Conservation (phyloP, 192 early-diverging fungal species). For the Entophlyctis luteolus region DNA sequence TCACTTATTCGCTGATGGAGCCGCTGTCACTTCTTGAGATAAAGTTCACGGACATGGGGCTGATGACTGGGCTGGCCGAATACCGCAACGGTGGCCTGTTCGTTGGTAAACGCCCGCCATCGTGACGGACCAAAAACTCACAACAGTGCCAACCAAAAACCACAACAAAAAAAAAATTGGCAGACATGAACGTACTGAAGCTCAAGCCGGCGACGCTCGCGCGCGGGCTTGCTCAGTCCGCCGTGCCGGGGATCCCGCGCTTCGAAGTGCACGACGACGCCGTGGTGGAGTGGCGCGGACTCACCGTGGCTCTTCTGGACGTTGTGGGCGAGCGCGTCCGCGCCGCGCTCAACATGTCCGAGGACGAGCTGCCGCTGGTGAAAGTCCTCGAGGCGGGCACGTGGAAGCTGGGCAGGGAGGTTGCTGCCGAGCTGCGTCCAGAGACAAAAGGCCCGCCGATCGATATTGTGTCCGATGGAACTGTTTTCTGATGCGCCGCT, state of each 20-base stretch:
- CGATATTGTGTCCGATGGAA: conserved; percentile 80
- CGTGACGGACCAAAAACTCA: background rate
- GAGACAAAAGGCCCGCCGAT: conserved; percentile 89
- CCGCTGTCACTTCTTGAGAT: conserved; percentile 54
- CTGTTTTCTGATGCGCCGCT: conserved; percentile 74
- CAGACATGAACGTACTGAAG: conserved; percentile 71
- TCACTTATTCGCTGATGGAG: conserved; percentile 88
- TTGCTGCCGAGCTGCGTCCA: conserved; percentile 70
- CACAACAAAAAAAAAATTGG: background rate
- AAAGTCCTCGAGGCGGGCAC: conserved; percentile 87
- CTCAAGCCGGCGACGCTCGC: conserved; percentile 17
- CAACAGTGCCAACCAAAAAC: background rate
- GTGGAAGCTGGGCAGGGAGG: conserved; percentile 88
- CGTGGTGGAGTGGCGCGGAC: conserved; percentile 89
- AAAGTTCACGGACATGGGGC: conserved; percentile 51
- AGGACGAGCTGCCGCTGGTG: conserved; percentile 64
- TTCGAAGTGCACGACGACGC: conserved; percentile 77
- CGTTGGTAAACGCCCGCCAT: conserved; percentile 35
- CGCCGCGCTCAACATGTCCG: conserved; percentile 46
- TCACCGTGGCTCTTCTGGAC: conserved; percentile 83
- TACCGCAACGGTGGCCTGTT: conserved; percentile 71
- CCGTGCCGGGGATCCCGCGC: conserved; percentile 47
- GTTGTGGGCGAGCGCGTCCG: conserved; percentile 62
- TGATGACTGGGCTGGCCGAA: conserved; percentile 72
- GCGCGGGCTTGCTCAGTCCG: conserved; percentile 26